Evolutionary conservation across 2,329 filamentous ascomycete genomes (phyloP).

Genomic region (Juglanconis juglandina): DNA sequence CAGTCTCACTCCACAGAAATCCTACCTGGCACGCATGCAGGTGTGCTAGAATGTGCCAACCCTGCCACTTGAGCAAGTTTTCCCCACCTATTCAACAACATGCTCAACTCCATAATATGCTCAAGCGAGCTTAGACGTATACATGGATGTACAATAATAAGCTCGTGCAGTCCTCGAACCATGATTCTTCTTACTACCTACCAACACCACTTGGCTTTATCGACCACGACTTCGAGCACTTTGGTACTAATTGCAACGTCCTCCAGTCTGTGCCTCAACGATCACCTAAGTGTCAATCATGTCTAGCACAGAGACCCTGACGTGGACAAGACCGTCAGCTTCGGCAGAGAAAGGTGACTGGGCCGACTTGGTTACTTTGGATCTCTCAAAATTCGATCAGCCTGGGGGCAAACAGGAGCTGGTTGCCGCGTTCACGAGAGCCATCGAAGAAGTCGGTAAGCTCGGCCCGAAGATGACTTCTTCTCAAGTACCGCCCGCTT

Average conservation of each 20-base stretch:
- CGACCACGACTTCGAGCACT: background rate
- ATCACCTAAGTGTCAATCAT: background rate
- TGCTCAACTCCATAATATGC: slow-evolving; percentile 6
- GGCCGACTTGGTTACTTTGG: slow-evolving; percentile 12
- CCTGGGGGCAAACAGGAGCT: slow-evolving; percentile 19
- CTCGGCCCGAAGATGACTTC: too few species aligned
- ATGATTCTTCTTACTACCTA: background rate
- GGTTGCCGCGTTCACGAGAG: slow-evolving; percentile 20
- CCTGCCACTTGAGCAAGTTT: slow-evolving; percentile 2
- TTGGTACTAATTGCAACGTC: background rate
- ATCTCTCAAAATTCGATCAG: slow-evolving; percentile 14
- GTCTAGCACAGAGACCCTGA: slow-evolving; percentile 2
- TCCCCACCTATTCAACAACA: slow-evolving; percentile 1
- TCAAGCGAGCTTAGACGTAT: background rate
- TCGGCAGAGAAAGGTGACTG: slow-evolving; percentile 1
- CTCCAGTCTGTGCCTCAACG: background rate
- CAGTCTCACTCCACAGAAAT: too few species aligned
- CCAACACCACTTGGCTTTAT: background rate
- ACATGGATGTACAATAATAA: background rate
- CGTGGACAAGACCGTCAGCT: slow-evolving; percentile 1
- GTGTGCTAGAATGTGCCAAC: background rate
- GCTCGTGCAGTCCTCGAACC: too few species aligned
- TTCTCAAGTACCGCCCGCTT: too few species aligned
- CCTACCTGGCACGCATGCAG: too few species aligned
- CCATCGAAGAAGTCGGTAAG: slow-evolving; percentile 10